Evolutionary conservation across 2,329 filamentous ascomycete species (phyloP).

Genomic region (Cadophora sp.): DNA sequence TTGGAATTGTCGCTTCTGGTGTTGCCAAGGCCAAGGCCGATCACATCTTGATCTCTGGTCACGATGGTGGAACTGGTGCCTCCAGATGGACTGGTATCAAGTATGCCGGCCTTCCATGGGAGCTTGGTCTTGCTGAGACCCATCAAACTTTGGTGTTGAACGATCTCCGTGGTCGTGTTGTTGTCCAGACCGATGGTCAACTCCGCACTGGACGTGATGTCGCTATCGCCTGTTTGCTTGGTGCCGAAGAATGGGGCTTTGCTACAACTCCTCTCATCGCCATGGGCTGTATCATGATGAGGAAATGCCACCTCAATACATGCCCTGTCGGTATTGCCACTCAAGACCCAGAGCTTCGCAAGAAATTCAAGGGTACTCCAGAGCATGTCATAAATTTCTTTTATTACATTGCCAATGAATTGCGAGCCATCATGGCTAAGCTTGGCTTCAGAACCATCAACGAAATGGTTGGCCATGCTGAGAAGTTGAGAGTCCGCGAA

Average conservation of each 20-base stretch:
- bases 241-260: conserved; percentile 98
- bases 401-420: conserved; percentile 96
- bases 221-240: conserved; percentile 90
- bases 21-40: conserved; percentile 97
- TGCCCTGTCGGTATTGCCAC: conserved; percentile 94
- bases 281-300: conserved; percentile 96
- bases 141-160: conserved; percentile 97
- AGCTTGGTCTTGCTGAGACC: conserved; percentile 93
- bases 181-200: conserved; percentile 96
- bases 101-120: conserved; percentile 96
- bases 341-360: conserved; percentile 90
- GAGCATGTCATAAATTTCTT: conserved; percentile 97
- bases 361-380: conserved; percentile 92
- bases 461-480: conserved; percentile 95
- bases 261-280: conserved; percentile 94
- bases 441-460: conserved; percentile 95
- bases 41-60: conserved; percentile 94
- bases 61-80: conserved; percentile 95
- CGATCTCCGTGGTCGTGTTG: conserved; percentile 91
- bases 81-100: conserved; percentile 99
- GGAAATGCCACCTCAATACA: conserved; percentile 71
- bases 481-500: conserved; percentile 84
- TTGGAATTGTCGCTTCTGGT: conserved; percentile 96
- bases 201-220: conserved; percentile 91
- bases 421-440: conserved; percentile 95